Percentiles rank a stretch among this genome's conserved stretches.
phyloP scores from a whole-genome alignment of 2,329 filamentous ascomycete species.

The Penicillium nordicum region DNA sequence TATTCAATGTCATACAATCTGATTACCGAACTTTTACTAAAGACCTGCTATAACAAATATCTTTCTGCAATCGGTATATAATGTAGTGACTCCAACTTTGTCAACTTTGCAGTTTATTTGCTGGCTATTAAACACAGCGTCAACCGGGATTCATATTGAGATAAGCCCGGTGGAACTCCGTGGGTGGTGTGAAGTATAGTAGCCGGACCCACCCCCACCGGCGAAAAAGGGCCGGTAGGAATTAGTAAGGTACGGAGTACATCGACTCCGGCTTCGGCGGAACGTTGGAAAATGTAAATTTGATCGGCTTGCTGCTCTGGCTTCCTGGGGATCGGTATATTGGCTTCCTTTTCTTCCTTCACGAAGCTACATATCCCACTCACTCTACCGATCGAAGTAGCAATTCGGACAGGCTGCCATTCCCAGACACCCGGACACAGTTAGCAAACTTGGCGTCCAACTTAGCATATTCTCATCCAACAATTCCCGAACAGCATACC shows the following conservation, averaged over 20 bases:
- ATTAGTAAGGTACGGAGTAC: background rate
- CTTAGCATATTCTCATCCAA: too few species aligned
- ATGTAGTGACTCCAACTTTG: background rate
- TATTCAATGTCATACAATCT: background rate
- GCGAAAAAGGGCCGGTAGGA: background rate
- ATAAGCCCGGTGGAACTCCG: background rate
- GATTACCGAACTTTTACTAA: background rate
- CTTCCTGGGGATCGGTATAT: too few species aligned
- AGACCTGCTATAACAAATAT: background rate
- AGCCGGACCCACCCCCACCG: background rate
- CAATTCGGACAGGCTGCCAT: too few species aligned
- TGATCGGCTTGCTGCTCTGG: background rate
- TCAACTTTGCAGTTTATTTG: background rate
- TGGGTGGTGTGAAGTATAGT: background rate
- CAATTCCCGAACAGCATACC: too few species aligned
- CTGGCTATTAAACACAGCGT: background rate
- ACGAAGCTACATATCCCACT: too few species aligned
- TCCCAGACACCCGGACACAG: too few species aligned
- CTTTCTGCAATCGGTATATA: background rate
- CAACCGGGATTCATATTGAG: background rate
- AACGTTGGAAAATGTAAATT: background rate
- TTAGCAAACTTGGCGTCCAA: too few species aligned
- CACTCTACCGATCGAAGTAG: too few species aligned
- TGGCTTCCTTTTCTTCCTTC: too few species aligned
- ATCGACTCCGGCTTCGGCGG: background rate